phyloP scores from a whole-genome alignment of 331 rosid species.

The Phaseolus coccineus region DNA sequence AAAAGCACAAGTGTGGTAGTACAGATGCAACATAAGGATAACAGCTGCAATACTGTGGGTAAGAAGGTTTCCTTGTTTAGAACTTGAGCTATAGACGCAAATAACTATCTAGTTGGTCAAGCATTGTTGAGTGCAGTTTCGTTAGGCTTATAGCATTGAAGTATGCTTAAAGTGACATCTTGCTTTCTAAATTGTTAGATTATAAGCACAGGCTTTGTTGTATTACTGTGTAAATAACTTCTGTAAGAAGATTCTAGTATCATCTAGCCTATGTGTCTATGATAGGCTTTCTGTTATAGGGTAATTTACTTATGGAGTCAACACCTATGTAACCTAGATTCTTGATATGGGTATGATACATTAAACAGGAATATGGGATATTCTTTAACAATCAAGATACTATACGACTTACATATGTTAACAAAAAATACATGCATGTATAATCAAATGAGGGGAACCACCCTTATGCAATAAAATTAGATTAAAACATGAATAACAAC shows the following conservation, averaged over 20 bases:
- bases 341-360: background rate
- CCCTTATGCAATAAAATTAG: background rate
- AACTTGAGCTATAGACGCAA: conserved; percentile 19
- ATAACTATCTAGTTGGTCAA: conserved; percentile 32
- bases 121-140: conserved; percentile 30
- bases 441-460: background rate
- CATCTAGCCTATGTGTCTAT: background rate
- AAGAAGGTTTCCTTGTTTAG: conserved; percentile 46
- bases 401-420: background rate
- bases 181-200: conserved; percentile 32
- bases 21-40: conserved; percentile 51
- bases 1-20: conserved; percentile 41
- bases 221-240: background rate
- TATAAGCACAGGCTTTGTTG: background rate
- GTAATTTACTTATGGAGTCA: background rate
- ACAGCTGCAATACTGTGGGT: conserved; percentile 58
- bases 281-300: background rate
- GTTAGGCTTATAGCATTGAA: conserved; percentile 19
- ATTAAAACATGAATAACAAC: background rate
- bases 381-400: background rate
- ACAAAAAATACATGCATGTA: background rate
- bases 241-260: background rate
- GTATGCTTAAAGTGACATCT: conserved; percentile 28
- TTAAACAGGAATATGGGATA: background rate
- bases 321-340: background rate